A percentile compares a stretch with the other conserved stretches of the same genome.
These are phyloP conservation scores for Aspergillaceae sp. DNA, from an alignment of 2,329 filamentous ascomycete species.

Conservation along the genomic window DNA sequence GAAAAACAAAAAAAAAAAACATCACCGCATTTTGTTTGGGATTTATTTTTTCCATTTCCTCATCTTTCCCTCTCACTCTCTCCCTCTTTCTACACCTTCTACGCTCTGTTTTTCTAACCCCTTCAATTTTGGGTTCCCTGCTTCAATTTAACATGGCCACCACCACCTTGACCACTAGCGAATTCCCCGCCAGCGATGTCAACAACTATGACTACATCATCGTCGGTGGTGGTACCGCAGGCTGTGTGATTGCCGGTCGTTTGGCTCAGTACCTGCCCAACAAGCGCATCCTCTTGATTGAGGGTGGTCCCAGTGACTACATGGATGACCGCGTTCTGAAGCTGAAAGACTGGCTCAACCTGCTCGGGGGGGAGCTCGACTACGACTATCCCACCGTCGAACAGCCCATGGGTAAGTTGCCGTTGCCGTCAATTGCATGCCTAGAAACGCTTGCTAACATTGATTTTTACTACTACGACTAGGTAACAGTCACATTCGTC, in stretches of 20 bases:
- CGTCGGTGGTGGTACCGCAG: constrained; percentile 76
- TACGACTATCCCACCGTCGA: constrained; percentile 86
- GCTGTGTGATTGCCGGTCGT: constrained; percentile 73
- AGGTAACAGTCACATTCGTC: constrained; percentile 85
- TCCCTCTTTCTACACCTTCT: constrained; percentile 4
- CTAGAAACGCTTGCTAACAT: too few relatives aligned
- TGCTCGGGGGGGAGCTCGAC: constrained; percentile 80
- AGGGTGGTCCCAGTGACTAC: constrained; percentile 82
- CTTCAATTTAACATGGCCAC: constrained; percentile 46
- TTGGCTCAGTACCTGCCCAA: constrained; percentile 75
- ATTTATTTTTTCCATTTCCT: constrained; percentile 3
- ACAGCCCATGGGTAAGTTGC: constrained; percentile 65
- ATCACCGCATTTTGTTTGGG: constrained; percentile 5
- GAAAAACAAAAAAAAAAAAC: constrained; percentile 3
- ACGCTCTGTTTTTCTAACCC: constrained; percentile 3
- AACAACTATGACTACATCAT: constrained; percentile 75
- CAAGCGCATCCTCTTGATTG: constrained; percentile 73
- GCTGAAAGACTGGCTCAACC: constrained; percentile 74
- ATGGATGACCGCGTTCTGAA: constrained; percentile 80
- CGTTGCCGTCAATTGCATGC: too few relatives aligned
- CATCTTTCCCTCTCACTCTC: constrained; percentile 4
- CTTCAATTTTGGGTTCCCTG: not conserved
- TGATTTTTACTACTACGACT: too few relatives aligned
- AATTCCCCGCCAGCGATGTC: constrained; percentile 55
- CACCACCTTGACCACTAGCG: constrained; percentile 42